phyloP scores from a whole-genome alignment of 306 rosid genomes.

The Quercus dentata region DNA sequence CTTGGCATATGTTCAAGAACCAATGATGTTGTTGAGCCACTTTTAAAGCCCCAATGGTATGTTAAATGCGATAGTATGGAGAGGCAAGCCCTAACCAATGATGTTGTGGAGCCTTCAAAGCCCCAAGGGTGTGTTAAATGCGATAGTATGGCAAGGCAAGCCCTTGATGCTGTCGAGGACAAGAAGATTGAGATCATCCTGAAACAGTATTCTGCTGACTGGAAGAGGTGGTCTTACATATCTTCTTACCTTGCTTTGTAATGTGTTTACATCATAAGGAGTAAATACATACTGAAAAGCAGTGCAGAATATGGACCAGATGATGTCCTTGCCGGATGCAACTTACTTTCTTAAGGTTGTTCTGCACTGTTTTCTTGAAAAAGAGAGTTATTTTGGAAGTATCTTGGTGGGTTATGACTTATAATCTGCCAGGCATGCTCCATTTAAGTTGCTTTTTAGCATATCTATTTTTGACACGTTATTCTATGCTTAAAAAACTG shows the following conservation, averaged over 20 bases:
- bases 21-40: too few relatives aligned
- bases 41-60: too few relatives aligned
- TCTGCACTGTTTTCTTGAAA: not conserved
- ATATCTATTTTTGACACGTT: not conserved
- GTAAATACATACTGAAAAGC: not conserved
- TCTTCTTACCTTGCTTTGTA: not conserved
- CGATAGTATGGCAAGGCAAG: constrained; percentile 57
- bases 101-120: constrained; percentile 88
- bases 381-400: not conserved
- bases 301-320: not conserved
- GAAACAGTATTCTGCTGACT: constrained; percentile 78
- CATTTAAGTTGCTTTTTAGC: not conserved
- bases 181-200: constrained; percentile 64
- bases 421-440: constrained; percentile 13
- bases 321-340: not conserved
- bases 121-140: constrained; percentile 91
- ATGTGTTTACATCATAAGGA: not conserved
- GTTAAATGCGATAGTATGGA: too few relatives aligned
- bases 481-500: not conserved
- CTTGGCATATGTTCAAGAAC: too few relatives aligned
- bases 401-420: not conserved
- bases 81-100: not conserved
- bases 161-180: constrained; percentile 76
- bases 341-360: not conserved
- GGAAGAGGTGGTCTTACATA: constrained; percentile 53